Evolutionary conservation across 2,329 filamentous ascomycete species (phyloP).

Genomic region (Xylaria sp.): DNA sequence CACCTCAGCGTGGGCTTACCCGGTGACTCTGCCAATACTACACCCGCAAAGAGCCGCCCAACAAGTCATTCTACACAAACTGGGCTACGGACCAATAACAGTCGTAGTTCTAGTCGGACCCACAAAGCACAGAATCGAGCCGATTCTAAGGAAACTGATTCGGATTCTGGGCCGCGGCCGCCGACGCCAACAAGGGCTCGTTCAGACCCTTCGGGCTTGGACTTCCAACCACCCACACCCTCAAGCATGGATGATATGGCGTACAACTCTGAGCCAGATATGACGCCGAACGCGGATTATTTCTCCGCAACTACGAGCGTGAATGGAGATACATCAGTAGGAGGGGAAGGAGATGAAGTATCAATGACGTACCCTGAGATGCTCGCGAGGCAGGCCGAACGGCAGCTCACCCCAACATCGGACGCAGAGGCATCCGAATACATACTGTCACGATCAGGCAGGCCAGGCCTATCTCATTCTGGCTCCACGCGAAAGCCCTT

Average conservation of each 20-base stretch:
- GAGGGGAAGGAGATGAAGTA: slow-evolving; percentile 14
- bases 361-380: slow-evolving; percentile 38
- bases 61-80: slow-evolving; percentile 19
- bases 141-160: slow-evolving; percentile 26
- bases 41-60: slow-evolving; percentile 22
- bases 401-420: slow-evolving; percentile 46
- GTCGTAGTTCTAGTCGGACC: slow-evolving; percentile 32
- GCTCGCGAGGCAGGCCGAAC: slow-evolving; percentile 45
- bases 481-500: slow-evolving; percentile 55
- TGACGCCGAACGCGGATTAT: slow-evolving; percentile 43
- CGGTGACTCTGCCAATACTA: slow-evolving; percentile 31
- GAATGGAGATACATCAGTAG: slow-evolving; percentile 26
- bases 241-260: slow-evolving; percentile 45
- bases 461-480: slow-evolving; percentile 38
- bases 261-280: slow-evolving; percentile 51
- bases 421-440: slow-evolving; percentile 38
- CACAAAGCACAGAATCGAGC: slow-evolving; percentile 31
- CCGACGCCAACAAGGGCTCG: slow-evolving; percentile 40
- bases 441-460: slow-evolving; percentile 34
- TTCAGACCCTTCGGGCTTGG: slow-evolving; percentile 40
- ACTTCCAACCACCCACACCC: slow-evolving; percentile 46
- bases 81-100: slow-evolving; percentile 4
- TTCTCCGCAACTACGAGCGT: slow-evolving; percentile 42
- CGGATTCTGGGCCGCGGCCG: slow-evolving; percentile 29
- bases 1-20: slow-evolving; percentile 25